phyloP scores from a whole-genome alignment of 108 stramenopile species.

The Skeletonema potamos region DNA sequence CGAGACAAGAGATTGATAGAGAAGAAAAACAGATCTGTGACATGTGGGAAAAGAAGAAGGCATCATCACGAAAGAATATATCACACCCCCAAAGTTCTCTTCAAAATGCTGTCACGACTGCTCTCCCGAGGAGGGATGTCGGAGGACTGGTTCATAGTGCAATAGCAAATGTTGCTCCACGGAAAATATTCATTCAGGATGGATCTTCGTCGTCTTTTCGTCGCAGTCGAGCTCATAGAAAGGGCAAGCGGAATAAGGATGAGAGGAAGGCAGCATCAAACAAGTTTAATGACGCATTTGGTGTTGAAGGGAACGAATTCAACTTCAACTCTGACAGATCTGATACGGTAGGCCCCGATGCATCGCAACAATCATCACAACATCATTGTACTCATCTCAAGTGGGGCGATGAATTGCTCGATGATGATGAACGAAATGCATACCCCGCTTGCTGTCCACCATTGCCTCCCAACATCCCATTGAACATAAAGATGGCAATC shows the following conservation, averaged over 20 bases:
- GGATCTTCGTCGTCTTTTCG: background rate
- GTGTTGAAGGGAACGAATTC: background rate
- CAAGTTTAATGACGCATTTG: background rate
- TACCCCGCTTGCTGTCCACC: conserved; percentile 38
- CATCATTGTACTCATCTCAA: conserved; percentile 10
- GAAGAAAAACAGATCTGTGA: conserved; percentile 24
- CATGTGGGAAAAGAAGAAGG: conserved; percentile 19
- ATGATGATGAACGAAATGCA: conserved; percentile 18
- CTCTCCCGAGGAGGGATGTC: conserved; percentile 9
- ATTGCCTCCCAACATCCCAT: conserved; percentile 33
- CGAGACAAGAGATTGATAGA: conserved; percentile 2
- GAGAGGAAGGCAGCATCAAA: background rate
- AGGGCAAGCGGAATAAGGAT: background rate
- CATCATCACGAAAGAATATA: background rate
- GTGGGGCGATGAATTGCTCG: conserved; percentile 40
- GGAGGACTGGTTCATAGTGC: background rate
- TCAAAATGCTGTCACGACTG: background rate
- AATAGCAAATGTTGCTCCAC: background rate
- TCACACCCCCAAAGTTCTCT: background rate
- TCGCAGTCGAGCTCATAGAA: background rate
- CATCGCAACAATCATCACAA: background rate
- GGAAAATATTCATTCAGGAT: background rate
- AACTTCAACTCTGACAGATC: background rate
- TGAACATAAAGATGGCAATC: conserved; percentile 17
- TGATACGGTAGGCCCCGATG: background rate